Conservation (phyloP, 176 grass and related monocot genomes). For the Lolium perenne region DNA sequence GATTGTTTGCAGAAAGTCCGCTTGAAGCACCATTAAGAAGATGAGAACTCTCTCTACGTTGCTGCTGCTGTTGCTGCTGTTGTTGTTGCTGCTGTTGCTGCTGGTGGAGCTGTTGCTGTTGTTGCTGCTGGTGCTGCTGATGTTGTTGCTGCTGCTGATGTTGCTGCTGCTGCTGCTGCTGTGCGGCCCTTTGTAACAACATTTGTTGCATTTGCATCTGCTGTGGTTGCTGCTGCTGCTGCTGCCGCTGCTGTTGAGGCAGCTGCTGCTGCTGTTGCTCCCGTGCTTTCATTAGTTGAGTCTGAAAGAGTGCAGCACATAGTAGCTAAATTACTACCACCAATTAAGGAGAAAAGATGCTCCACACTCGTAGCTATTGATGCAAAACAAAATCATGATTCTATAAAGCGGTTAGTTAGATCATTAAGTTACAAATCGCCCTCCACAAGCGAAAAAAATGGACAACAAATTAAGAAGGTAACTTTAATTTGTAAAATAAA, state of each 20-base stretch:
- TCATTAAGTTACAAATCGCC: slow-evolving; percentile 4
- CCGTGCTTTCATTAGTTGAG: slow-evolving; percentile 89
- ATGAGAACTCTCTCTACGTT: slow-evolving; percentile 74
- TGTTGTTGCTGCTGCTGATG: not conserved
- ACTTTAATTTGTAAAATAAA: slow-evolving; percentile 12
- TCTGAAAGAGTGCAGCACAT: slow-evolving; percentile 53
- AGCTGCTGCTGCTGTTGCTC: slow-evolving; percentile 68
- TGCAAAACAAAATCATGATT: slow-evolving; percentile 11
- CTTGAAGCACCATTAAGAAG: slow-evolving; percentile 76
- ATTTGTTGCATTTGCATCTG: slow-evolving; percentile 81
- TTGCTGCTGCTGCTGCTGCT: slow-evolving; percentile 39
- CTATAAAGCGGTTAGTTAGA: slow-evolving; percentile 8
- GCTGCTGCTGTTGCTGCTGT: slow-evolving; percentile 60
- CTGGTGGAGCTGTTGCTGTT: slow-evolving; percentile 51
- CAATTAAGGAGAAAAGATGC: slow-evolving; percentile 15
- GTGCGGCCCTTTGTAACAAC: slow-evolving; percentile 63
- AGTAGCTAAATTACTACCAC: slow-evolving; percentile 23
- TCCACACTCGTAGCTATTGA: slow-evolving; percentile 18
- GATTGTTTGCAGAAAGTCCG: slow-evolving; percentile 70
- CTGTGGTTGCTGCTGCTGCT: slow-evolving; percentile 75
- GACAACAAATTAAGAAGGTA: not conserved
- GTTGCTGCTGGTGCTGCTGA: slow-evolving; percentile 26
- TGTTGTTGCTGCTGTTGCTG: slow-evolving; percentile 54
- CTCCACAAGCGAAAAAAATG: not conserved
- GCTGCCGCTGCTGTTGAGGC: slow-evolving; percentile 64